These are phyloP conservation scores for Heliosperma pusillum DNA, from an alignment of 148 eudicot genomes.

Conservation along the genomic window DNA sequence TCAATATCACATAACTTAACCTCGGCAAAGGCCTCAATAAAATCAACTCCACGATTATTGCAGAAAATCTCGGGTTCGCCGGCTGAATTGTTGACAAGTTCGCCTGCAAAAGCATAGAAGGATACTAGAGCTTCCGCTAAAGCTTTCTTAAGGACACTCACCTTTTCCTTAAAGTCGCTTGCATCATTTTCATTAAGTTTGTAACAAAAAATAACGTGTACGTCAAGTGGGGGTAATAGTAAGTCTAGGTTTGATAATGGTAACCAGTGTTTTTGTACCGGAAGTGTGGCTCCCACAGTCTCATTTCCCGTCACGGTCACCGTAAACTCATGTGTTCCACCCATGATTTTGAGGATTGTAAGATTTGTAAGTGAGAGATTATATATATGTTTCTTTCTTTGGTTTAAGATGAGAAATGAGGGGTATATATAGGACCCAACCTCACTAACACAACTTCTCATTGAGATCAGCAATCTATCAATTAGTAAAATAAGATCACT, in stretches of 20 bases:
- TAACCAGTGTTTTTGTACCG: constrained; percentile 42
- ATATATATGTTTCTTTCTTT: not conserved
- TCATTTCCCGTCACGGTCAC: constrained; percentile 22
- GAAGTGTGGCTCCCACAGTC: constrained; percentile 37
- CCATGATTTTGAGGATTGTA: constrained; percentile 27
- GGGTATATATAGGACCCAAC: not conserved
- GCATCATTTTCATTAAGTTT: not conserved
- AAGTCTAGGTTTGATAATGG: constrained; percentile 58
- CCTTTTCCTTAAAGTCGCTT: constrained; percentile 19
- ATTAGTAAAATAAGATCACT: no score
- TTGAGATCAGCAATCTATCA: no score
- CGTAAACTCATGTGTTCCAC: constrained; percentile 17
- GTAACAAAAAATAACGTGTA: constrained; percentile 57
- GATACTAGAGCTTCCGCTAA: constrained; percentile 42
- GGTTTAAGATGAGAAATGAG: not conserved
- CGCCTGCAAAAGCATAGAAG: constrained; percentile 53
- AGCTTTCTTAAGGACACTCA: constrained; percentile 38
- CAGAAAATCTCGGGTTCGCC: constrained; percentile 75
- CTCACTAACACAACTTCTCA: no score
- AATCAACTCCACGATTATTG: constrained; percentile 70
- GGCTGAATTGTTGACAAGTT: constrained; percentile 36
- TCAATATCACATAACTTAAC: constrained; percentile 38
- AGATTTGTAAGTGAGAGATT: not conserved
- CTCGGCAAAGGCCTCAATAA: constrained; percentile 51
- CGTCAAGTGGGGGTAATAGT: constrained; percentile 48